Evolutionary conservation across 108 stramenopile genomes (phyloP).

Genomic region (Fragilariopsis cylindrus): DNA sequence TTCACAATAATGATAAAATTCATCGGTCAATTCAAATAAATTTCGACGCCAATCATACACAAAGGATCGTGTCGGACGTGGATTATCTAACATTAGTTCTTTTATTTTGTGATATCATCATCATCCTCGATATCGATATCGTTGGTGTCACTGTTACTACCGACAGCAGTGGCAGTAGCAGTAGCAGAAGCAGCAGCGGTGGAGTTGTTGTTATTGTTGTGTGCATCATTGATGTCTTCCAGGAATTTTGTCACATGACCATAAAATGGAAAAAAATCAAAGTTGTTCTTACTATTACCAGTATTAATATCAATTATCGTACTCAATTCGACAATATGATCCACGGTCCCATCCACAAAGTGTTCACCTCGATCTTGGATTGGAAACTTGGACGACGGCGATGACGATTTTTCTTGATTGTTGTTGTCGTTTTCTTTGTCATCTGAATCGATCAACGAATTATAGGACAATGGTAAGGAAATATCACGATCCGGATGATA

Average conservation of each 20-base stretch:
- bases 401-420: background rate
- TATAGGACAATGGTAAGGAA: constrained; percentile 51
- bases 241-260: constrained; percentile 43
- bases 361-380: constrained; percentile 43
- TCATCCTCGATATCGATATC: constrained; percentile 1
- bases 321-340: constrained; percentile 53
- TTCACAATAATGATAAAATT: constrained; percentile 50
- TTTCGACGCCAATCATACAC: constrained; percentile 55
- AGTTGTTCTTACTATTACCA: constrained; percentile 25
- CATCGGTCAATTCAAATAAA: constrained; percentile 43
- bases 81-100: background rate
- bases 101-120: background rate
- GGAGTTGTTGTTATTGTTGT: constrained; percentile 17
- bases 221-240: constrained; percentile 38
- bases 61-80: constrained; percentile 48
- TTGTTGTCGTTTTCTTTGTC: too few species aligned
- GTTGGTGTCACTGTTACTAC: background rate
- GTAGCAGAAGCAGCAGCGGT: too few species aligned
- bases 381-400: background rate
- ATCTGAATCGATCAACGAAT: constrained; percentile 3
- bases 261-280: constrained; percentile 51
- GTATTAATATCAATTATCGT: constrained; percentile 14
- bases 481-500: constrained; percentile 43
- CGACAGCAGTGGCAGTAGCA: background rate
- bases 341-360: constrained; percentile 49